These are phyloP conservation scores for Dichomitus squalens DNA, from an alignment of 1,284 basidiomycete species.

Conservation along the genomic window DNA sequence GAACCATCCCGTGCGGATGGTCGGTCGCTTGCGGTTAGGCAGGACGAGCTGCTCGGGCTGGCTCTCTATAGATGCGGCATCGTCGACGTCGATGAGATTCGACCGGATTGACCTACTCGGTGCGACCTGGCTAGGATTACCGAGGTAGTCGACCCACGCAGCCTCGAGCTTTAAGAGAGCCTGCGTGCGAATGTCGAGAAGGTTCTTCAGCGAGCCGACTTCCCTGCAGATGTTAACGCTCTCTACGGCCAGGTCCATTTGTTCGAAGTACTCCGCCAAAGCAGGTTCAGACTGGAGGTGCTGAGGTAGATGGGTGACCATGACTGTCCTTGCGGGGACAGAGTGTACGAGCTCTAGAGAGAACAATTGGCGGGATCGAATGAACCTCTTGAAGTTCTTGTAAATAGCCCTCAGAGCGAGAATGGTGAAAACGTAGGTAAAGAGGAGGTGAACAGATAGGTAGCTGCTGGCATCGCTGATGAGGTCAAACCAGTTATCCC, in stretches of 20 bases:
- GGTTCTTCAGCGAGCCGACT: slow-evolving; percentile 70
- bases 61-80: slow-evolving; percentile 48
- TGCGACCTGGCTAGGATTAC: slow-evolving; percentile 81
- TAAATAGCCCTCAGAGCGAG: slow-evolving; percentile 87
- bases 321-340: slow-evolving; percentile 90
- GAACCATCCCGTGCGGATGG: slow-evolving; percentile 69
- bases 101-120: slow-evolving; percentile 25
- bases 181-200: slow-evolving; percentile 78
- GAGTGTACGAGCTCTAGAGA: slow-evolving; percentile 93
- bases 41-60: slow-evolving; percentile 62
- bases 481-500: slow-evolving; percentile 76
- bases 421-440: slow-evolving; percentile 91
- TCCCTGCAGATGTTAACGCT: slow-evolving; percentile 90
- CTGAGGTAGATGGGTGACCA: slow-evolving; percentile 82
- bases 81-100: slow-evolving; percentile 52
- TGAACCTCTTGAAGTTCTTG: slow-evolving; percentile 88
- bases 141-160: slow-evolving; percentile 90
- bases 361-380: slow-evolving; percentile 92
- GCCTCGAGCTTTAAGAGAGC: slow-evolving; percentile 80
- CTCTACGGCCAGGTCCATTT: slow-evolving; percentile 79
- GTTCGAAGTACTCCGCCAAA: slow-evolving; percentile 93
- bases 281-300: slow-evolving; percentile 85
- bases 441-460: slow-evolving; percentile 85
- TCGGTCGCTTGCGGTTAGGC: slow-evolving; percentile 73
- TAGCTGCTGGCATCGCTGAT: slow-evolving; percentile 87